phyloP scores from a whole-genome alignment of 805 yeast genomes.

The Saccharomycopsis fermentans region DNA sequence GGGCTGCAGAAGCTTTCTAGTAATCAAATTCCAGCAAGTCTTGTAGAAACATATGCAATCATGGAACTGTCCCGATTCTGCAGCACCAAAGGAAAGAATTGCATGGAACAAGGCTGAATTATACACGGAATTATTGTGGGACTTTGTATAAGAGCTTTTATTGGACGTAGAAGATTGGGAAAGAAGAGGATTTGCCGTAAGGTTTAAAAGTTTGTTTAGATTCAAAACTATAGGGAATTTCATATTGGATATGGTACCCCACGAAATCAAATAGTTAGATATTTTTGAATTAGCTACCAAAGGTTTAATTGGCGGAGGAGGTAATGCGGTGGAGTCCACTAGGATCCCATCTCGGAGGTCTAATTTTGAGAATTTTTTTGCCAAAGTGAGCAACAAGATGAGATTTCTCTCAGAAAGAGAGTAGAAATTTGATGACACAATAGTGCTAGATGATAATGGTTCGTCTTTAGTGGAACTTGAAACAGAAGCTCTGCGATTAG shows the following conservation, averaged over 20 bases:
- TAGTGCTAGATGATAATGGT: conserved; percentile 9
- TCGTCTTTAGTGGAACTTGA: neutral
- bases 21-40: conserved; percentile 33
- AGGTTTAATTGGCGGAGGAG: neutral
- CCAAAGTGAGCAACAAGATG: conserved; percentile 14
- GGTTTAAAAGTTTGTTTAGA: conserved; percentile 14
- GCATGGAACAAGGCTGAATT: conserved; percentile 35
- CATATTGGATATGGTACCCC: conserved; percentile 20
- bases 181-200: conserved; percentile 2
- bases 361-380: conserved; percentile 16
- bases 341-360: conserved; percentile 9
- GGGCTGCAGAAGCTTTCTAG: conserved; percentile 24
- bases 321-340: neutral
- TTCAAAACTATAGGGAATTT: conserved; percentile 18
- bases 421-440: conserved; percentile 16
- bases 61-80: conserved; percentile 26
- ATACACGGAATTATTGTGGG: conserved; percentile 6
- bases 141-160: neutral
- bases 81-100: conserved; percentile 37
- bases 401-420: conserved; percentile 18
- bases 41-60: conserved; percentile 32
- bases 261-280: conserved; percentile 17
- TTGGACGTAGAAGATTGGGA: neutral
- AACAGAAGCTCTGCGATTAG: neutral
- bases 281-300: conserved; percentile 10